These are phyloP conservation scores for Sequoiadendron giganteum DNA, from an alignment of 75 land plant genomes.

Conservation along the genomic window DNA sequence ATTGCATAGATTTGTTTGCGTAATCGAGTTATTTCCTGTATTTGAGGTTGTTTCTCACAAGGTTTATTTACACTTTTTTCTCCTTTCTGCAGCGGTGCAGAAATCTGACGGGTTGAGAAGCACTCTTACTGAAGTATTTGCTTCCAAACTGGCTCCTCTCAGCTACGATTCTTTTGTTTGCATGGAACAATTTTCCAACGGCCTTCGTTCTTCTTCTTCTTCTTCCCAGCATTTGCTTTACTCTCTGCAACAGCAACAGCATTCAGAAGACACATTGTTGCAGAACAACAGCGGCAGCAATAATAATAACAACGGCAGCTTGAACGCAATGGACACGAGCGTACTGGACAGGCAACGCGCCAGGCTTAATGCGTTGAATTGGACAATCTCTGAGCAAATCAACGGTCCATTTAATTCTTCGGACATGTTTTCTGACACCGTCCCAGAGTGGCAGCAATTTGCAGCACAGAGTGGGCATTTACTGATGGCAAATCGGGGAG, in stretches of 20 bases:
- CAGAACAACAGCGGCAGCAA: not conserved
- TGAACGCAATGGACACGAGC: not conserved
- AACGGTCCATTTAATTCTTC: not conserved
- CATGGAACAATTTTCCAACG: slow-evolving; percentile 8
- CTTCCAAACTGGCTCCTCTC: slow-evolving; percentile 7
- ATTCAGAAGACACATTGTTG: slow-evolving; percentile 3
- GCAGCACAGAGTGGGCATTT: not conserved
- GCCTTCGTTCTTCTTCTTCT: not conserved
- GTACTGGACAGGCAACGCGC: not conserved
- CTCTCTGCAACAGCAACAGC: not conserved
- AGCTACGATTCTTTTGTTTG: slow-evolving; percentile 8
- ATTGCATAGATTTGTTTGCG: not conserved
- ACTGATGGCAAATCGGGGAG: not conserved
- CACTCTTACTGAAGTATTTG: not conserved
- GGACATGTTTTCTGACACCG: not conserved
- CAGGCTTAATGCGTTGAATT: not conserved
- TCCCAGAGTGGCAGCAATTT: not conserved
- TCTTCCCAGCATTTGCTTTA: slow-evolving; percentile 6
- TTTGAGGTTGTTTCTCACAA: not conserved
- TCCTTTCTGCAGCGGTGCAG: not conserved
- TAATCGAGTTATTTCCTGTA: not conserved
- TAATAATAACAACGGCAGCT: not conserved
- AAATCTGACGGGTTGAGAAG: not conserved
- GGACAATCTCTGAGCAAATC: not conserved
- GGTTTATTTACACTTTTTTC: not conserved